A percentile compares a stretch with the other conserved stretches of the same genome.
Evolutionary conservation across 1,284 basidiomycete genomes (phyloP).

Genomic region (Ganoderma boninense): DNA sequence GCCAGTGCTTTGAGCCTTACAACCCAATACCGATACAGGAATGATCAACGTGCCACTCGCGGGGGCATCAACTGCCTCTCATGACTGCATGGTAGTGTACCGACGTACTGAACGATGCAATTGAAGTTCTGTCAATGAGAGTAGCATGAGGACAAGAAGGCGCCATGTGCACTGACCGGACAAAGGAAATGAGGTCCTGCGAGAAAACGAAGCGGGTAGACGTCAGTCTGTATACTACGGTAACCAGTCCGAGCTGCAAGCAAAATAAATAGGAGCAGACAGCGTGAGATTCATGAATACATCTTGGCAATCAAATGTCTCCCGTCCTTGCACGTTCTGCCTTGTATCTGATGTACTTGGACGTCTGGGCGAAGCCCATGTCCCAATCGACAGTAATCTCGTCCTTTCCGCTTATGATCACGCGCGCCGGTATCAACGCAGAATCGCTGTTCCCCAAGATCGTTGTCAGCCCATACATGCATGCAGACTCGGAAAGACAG

Average conservation of each 20-base stretch:
- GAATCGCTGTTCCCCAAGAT: slow-evolving; percentile 2
- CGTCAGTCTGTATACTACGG: not conserved
- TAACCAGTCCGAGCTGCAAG: not conserved
- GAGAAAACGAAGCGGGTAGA: not conserved
- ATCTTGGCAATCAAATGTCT: not conserved
- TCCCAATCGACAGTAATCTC: slow-evolving; percentile 25
- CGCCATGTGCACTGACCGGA: not conserved
- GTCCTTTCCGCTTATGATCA: slow-evolving; percentile 17
- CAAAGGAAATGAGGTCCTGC: not conserved
- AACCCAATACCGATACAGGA: not conserved
- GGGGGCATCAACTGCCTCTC: not conserved
- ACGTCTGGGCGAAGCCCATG: not conserved
- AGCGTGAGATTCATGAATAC: not conserved
- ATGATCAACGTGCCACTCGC: not conserved
- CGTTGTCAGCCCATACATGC: not conserved
- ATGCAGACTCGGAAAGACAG: no score
- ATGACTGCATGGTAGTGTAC: not conserved
- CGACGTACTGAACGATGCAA: not conserved
- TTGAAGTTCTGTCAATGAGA: not conserved
- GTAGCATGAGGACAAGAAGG: not conserved
- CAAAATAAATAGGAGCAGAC: not conserved
- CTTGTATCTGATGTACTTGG: slow-evolving; percentile 24
- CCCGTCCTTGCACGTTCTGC: slow-evolving; percentile 8
- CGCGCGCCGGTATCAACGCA: slow-evolving; percentile 12
- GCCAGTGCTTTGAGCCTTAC: no score